A percentile compares a stretch with the other conserved stretches of the same genome.
These are phyloP conservation scores for Deinandra increscens DNA, from an alignment of 129 eudicot genomes.

Conservation along the genomic window DNA sequence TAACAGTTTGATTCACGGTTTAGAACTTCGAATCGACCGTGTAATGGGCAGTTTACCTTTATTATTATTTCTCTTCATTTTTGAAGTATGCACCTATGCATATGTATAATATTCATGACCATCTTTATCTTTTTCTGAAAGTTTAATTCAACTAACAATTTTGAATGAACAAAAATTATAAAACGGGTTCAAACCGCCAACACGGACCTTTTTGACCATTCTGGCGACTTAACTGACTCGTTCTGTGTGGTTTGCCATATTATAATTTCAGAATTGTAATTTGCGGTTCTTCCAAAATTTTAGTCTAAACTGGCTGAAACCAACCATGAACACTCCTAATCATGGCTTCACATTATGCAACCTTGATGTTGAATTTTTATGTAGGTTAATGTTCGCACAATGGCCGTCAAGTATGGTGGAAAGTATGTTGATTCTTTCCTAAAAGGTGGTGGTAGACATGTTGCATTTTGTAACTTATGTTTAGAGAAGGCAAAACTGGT, in stretches of 20 bases:
- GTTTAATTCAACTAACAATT: neutral
- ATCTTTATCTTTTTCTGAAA: neutral
- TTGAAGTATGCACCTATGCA: neutral
- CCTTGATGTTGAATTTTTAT: constrained; percentile 10
- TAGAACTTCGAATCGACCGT: neutral
- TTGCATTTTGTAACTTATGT: constrained; percentile 7
- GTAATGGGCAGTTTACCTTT: neutral
- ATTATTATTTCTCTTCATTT: neutral
- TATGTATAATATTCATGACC: neutral
- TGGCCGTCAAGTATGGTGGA: constrained; percentile 85
- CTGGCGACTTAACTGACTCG: neutral
- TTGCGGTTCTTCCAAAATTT: neutral
- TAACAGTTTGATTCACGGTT: neutral
- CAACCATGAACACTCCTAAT: neutral
- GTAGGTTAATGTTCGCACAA: constrained; percentile 65
- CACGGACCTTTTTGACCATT: neutral
- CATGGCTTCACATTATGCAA: neutral
- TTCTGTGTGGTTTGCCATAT: neutral
- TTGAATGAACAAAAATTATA: neutral
- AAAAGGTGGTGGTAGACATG: constrained; percentile 49
- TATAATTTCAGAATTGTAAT: neutral
- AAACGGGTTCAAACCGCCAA: neutral
- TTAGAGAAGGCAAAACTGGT: neutral
- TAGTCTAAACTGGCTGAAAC: neutral
- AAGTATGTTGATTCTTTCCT: constrained; percentile 73